A percentile compares a stretch with the other conserved stretches of the same genome.
Conservation (phyloP, 116 monocot genomes). For the Dioscorea cayenensis region DNA sequence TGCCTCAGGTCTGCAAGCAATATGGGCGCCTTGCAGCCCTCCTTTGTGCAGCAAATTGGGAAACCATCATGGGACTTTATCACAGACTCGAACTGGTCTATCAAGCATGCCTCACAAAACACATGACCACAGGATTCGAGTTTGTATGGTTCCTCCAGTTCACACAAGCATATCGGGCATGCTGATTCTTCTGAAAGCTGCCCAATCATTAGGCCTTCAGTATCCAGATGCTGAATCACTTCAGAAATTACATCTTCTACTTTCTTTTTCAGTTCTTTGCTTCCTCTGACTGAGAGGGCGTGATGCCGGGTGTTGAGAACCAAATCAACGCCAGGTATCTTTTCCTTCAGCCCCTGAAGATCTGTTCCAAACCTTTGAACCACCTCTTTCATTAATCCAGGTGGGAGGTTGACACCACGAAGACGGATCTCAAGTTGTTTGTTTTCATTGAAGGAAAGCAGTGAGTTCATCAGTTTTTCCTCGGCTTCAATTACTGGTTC, state of each 20-base stretch:
- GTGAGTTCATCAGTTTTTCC: slow-evolving; percentile 29
- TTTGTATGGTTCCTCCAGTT: slow-evolving; percentile 71
- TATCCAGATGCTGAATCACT: slow-evolving; percentile 24
- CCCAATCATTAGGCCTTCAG: background rate
- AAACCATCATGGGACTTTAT: slow-evolving; percentile 69
- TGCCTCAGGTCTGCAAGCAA: slow-evolving; percentile 52
- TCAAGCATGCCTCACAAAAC: slow-evolving; percentile 66
- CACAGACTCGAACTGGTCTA: slow-evolving; percentile 74
- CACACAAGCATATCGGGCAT: slow-evolving; percentile 86
- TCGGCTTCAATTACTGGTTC: slow-evolving; percentile 34
- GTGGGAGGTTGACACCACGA: slow-evolving; percentile 50
- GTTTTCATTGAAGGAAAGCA: slow-evolving; percentile 51
- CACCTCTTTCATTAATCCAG: slow-evolving; percentile 77
- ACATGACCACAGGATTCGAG: slow-evolving; percentile 71
- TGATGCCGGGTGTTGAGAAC: slow-evolving; percentile 54
- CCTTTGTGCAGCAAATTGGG: slow-evolving; percentile 64
- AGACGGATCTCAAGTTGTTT: slow-evolving; percentile 59
- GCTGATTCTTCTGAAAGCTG: slow-evolving; percentile 20
- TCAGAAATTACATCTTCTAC: slow-evolving; percentile 53
- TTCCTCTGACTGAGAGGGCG: slow-evolving; percentile 48
- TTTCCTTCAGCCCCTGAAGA: slow-evolving; percentile 42
- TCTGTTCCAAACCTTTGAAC: slow-evolving; percentile 64
- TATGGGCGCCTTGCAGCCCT: slow-evolving; percentile 42
- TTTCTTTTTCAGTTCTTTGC: slow-evolving; percentile 53
- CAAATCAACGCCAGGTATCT: slow-evolving; percentile 46